These are phyloP conservation scores for Russula emetica DNA, from an alignment of 768 basidiomycete genomes.

Conservation along the genomic window DNA sequence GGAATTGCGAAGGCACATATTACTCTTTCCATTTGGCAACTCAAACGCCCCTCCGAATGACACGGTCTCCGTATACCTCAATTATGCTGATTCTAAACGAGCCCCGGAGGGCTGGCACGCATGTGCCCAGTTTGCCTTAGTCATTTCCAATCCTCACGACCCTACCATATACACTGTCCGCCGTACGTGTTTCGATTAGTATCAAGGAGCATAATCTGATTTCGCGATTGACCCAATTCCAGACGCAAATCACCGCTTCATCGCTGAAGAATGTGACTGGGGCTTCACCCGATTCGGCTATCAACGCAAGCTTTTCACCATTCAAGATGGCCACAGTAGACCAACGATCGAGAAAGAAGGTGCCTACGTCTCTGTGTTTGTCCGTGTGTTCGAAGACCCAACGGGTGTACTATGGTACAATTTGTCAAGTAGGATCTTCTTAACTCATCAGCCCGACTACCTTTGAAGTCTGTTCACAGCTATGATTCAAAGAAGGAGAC, in stretches of 20 bases:
- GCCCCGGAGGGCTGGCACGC: conserved; percentile 99
- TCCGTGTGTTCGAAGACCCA: conserved; percentile 94
- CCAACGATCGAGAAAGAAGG: conserved; percentile 96
- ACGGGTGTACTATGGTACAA: conserved; percentile 99
- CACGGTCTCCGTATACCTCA: conserved; percentile 97
- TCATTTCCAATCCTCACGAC: conserved; percentile 92
- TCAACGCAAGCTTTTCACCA: conserved; percentile 83
- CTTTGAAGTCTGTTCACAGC: conserved; percentile 42
- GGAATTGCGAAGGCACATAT: conserved; percentile 73
- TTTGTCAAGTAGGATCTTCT: conserved; percentile 77
- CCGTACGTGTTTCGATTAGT: conserved; percentile 57
- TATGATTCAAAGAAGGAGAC: conserved; percentile 99
- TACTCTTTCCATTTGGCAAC: conserved; percentile 97
- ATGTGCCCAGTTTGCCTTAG: conserved; percentile 97
- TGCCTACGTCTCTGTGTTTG: conserved; percentile 93
- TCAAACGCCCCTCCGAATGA: conserved; percentile 99
- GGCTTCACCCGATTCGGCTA: conserved; percentile 99
- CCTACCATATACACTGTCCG: conserved; percentile 96
- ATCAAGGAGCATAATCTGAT: background rate
- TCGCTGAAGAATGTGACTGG: conserved; percentile 99
- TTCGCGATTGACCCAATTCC: background rate
- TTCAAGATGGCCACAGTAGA: conserved; percentile 74
- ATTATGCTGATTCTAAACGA: conserved; percentile 97
- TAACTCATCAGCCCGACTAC: background rate
- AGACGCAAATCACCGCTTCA: conserved; percentile 99